Evolutionary conservation across 164 flowering plant genomes (phyloP), one percentile per base, ranked within the genome.

Genomic region (Pachysandra terminalis): DNA sequence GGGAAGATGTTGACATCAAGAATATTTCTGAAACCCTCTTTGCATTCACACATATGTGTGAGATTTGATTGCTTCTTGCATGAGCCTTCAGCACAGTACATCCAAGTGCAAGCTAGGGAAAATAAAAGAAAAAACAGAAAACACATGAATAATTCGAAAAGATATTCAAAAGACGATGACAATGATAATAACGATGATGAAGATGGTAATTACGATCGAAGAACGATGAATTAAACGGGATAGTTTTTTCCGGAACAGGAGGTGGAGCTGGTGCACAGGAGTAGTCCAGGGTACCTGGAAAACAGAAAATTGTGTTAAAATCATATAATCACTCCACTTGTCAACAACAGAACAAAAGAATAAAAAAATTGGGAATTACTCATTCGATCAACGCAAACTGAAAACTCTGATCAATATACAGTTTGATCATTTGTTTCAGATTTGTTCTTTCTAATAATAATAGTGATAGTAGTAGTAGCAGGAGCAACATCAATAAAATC

Each of bases 71-170:
- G 73, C 61, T 64, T 73, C 60, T 48, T 69, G 75, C 93, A 86
- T 0, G 77, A 72, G 5, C 93, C 90, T 74, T 79, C 82, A 66
- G 90, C 93, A 70, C 93, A 88, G 37, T 86, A 84, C 13, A 68
- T 64, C 90, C 90, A 88, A 28, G 74, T 73, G 80, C 93, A 88
- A 68, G 88, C 95, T 89, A 58, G 8, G 37, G 56, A 32, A 55
- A 51, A 35, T n/a, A n/a, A 17, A 9, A 10, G n/a, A n/a, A n/a
- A n/a, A n/a, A n/a, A n/a, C n/a, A 23, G n/a, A 68, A 68, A 64
- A 3, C 27, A 10, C 17, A 54, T 9, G 32, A 32, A 2, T 21
- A 65, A 9, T 17, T 16, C 58, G 23, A 27, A 26, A 17, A 63
- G 32, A 12, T 17, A 26, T 2, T 37, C 35, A 60, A 48, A 41